phyloP scores from a whole-genome alignment of 192 early-diverging fungal genomes.

The Podila verticillata region DNA sequence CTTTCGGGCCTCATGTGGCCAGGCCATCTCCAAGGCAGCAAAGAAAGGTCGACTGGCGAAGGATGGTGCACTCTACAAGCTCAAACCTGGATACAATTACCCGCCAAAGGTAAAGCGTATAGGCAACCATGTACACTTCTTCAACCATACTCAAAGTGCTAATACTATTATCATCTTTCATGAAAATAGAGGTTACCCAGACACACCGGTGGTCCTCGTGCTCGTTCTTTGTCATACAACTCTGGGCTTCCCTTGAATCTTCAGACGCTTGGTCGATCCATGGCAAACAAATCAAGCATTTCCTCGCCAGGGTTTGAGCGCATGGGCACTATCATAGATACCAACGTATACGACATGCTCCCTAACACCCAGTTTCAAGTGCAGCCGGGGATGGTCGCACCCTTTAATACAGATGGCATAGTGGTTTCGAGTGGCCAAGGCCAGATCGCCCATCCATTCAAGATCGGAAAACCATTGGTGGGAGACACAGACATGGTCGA shows the following conservation, averaged over 20 bases:
- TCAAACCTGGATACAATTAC: conserved; percentile 56
- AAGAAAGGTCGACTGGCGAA: conserved; percentile 59
- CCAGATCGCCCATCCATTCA: background rate
- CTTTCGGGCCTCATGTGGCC: conserved; percentile 56
- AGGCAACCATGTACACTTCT: background rate
- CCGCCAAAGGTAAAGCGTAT: conserved; percentile 37
- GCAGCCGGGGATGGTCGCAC: background rate
- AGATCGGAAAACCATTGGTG: background rate
- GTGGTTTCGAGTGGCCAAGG: background rate
- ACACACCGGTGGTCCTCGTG: conserved; percentile 17
- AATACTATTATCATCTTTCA: background rate
- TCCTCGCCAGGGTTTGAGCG: conserved; percentile 2
- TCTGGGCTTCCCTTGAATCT: conserved; percentile 24
- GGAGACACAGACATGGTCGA: background rate
- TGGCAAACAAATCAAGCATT: background rate
- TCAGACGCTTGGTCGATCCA: conserved; percentile 4
- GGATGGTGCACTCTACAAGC: conserved; percentile 54
- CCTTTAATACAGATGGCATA: background rate
- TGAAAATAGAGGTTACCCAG: conserved; percentile 18
- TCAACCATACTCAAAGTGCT: background rate
- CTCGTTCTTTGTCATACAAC: conserved; percentile 39
- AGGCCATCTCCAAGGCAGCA: conserved; percentile 59
- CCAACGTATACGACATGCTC: conserved; percentile 20
- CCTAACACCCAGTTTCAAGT: conserved; percentile 7
- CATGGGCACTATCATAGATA: conserved; percentile 30